phyloP scores from a whole-genome alignment of 805 yeast genomes.

The Candida cerambycidarum region DNA sequence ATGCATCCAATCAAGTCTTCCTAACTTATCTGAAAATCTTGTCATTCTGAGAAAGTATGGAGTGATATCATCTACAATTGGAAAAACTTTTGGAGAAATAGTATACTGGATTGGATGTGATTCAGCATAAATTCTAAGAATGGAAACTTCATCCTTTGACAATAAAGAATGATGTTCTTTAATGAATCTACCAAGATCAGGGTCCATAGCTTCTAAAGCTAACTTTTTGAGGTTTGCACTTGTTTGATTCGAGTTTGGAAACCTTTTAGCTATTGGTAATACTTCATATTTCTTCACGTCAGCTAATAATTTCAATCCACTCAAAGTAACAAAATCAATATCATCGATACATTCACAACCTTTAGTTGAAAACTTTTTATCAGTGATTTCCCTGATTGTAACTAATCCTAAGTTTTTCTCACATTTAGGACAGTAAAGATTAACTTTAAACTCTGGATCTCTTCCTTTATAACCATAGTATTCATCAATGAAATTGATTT shows the following conservation, averaged over 20 bases:
- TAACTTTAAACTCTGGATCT: background rate
- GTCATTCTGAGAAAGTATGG: background rate
- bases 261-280: background rate
- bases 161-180: background rate
- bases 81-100: background rate
- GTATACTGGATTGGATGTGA: background rate
- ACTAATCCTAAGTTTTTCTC: background rate
- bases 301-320: background rate
- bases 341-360: conserved; percentile 1
- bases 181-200: background rate
- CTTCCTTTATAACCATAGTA: background rate
- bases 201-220: background rate
- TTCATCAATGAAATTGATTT: background rate
- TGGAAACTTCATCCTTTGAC: background rate
- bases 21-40: background rate
- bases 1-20: background rate
- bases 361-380: background rate
- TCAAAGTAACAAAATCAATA: background rate
- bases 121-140: conserved; percentile 1
- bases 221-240: conserved; percentile 1
- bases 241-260: background rate
- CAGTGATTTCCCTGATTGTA: background rate
- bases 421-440: conserved; percentile 4
- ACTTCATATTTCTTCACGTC: background rate
- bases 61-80: background rate